A percentile compares a stretch with the other conserved stretches of the same genome.
phyloP scores from a whole-genome alignment of 2,329 filamentous ascomycete species.

The Ophiosphaerella narmari region DNA sequence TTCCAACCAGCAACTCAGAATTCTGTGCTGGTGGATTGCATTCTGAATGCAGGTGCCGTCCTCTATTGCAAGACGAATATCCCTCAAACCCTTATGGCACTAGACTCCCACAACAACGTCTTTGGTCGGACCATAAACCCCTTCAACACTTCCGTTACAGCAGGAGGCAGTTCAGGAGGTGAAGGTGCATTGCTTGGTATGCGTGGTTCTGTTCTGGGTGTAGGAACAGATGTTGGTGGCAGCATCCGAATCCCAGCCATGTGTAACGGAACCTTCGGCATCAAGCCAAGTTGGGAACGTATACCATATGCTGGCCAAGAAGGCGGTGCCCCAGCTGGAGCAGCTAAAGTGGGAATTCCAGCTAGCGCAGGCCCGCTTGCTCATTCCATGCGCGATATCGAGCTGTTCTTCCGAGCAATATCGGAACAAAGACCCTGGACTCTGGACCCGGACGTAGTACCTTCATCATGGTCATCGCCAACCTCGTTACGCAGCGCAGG shows the following conservation, averaged over 20 bases:
- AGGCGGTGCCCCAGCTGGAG: conserved; percentile 52
- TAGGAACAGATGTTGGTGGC: conserved; percentile 62
- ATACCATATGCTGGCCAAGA: conserved; percentile 60
- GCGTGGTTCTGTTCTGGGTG: conserved; percentile 55
- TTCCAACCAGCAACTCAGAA: conserved; percentile 49
- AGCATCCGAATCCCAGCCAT: conserved; percentile 58
- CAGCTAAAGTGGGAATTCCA: conserved; percentile 51
- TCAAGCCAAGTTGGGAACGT: conserved; percentile 53
- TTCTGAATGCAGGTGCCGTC: conserved; percentile 55
- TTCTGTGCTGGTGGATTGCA: conserved; percentile 49
- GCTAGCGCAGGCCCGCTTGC: conserved; percentile 54
- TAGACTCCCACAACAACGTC: conserved; percentile 59
- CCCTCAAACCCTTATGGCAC: conserved; percentile 58
- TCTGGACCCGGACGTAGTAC: conserved; percentile 51
- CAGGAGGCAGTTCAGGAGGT: conserved; percentile 59
- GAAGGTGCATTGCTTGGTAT: conserved; percentile 58
- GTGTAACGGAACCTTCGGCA: conserved; percentile 56
- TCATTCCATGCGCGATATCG: conserved; percentile 56
- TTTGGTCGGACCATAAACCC: conserved; percentile 56
- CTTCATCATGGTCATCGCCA: conserved; percentile 44
- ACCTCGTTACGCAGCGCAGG: conserved; percentile 13
- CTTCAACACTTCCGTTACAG: conserved; percentile 53
- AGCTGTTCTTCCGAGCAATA: conserved; percentile 59
- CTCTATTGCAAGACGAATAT: conserved; percentile 61
- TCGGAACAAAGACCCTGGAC: conserved; percentile 59